Evolutionary conservation across 2,329 filamentous ascomycete species (phyloP), one percentile per base, ranked within the genome.

Genomic region (Aspergillus texensis): DNA sequence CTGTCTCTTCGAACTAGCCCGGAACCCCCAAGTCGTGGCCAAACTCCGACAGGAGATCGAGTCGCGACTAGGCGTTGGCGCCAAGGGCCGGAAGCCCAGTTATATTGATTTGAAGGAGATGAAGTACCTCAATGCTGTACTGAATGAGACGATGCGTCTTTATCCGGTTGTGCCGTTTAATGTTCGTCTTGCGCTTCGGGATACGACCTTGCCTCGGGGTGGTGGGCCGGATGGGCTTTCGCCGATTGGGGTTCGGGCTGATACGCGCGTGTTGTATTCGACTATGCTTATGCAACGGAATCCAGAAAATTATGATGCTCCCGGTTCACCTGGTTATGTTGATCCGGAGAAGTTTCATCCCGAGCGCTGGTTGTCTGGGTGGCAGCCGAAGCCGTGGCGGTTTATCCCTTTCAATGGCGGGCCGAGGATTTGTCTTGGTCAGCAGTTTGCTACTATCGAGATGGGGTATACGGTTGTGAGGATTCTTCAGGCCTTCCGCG

Each of bases 31-130:
- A 2, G 84, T 87, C 2, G 86, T 93, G 4, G 75, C 81, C 58
- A 91, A 88, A 74, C 83, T 97, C 58, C 88, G 93, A 28, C 78
- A 81, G 28, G 93, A 97, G 77, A 93, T 97, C 71, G 76, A 89
- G 30, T 75, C 84, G 1, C 82, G 82, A 0, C 85, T 97, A 5
- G 93, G 93, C 1, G 76, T 85, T 8, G 80, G 86, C 16, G 78
- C 83, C 6, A 79, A 83, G 4, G 82, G 82, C 11, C 70, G 67
- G 14, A 79, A 76, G 57, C 78, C 76, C 0, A 93, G 90, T 0
- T 97, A 96, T 76, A 85, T 87, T 14, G 87, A 97, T 73, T 84
- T 97, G 63, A 97, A 96, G 82, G 85, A 85, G 68, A 96, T 97
- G 93, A 90, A 91, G 71, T 97, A 94, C 75, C 86, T 95, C 19